A percentile compares a stretch with the other conserved stretches of the same genome.
Conservation (phyloP, 805 yeast species). For the Yarrowia osloensis region DNA sequence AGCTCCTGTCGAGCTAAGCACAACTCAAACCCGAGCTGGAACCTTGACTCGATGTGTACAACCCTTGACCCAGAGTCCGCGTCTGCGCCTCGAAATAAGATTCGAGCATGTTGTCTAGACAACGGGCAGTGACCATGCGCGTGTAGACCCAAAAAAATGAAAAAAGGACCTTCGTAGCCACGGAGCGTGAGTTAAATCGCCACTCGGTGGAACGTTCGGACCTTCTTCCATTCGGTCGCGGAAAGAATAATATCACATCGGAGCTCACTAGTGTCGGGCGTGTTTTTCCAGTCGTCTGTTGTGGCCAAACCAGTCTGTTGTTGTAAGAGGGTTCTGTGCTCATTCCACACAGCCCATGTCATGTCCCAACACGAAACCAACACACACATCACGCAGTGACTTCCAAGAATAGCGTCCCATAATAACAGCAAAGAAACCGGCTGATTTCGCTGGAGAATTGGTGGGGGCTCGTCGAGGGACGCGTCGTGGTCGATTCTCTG, state of each 20-base stretch:
- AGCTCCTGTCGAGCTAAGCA: conserved; percentile 19
- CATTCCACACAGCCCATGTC: conserved; percentile 20
- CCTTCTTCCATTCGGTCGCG: neutral
- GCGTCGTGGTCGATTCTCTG: neutral
- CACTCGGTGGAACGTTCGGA: conserved; percentile 8
- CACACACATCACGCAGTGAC: conserved; percentile 9
- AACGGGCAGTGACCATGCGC: conserved; percentile 4
- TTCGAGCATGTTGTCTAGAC: conserved; percentile 12
- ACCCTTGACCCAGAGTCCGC: neutral
- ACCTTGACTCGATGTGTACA: conserved; percentile 7
- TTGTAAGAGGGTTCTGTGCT: neutral
- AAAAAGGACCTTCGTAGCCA: neutral
- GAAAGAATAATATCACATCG: neutral
- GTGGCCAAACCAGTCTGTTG: neutral
- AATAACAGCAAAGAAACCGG: conserved; percentile 8
- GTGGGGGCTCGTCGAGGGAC: neutral
- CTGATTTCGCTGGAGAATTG: neutral
- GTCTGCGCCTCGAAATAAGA: neutral
- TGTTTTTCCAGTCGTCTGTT: neutral
- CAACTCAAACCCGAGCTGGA: neutral
- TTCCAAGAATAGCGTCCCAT: neutral
- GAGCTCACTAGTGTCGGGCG: neutral
- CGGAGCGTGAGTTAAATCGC: conserved; percentile 18
- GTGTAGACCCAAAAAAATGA: neutral
- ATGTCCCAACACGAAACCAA: conserved; percentile 27